These are phyloP conservation scores for Teratosphaeriaceae sp. DNA, from an alignment of 2,329 filamentous ascomycete genomes.

Conservation along the genomic window DNA sequence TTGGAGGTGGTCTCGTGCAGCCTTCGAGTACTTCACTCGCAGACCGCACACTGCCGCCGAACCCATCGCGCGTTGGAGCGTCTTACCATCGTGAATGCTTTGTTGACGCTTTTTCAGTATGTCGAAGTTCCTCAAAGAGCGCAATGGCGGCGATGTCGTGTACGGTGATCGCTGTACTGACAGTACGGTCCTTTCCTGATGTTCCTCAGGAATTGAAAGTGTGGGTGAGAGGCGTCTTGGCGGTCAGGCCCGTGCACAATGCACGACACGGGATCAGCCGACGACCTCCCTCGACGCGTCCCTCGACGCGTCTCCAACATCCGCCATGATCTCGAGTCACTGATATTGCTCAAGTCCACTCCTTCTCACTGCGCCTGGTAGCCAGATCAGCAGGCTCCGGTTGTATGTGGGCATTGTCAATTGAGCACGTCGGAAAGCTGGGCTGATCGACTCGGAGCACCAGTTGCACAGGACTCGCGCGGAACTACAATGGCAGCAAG, in stretches of 20 bases:
- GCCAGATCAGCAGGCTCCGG: too few species aligned
- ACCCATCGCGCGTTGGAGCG: not conserved
- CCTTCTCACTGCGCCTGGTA: not conserved
- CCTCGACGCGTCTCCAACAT: not conserved
- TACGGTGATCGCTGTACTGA: conserved; percentile 1
- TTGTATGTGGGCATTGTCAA: too few species aligned
- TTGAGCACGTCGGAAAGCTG: too few species aligned
- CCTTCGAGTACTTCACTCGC: conserved; percentile 3
- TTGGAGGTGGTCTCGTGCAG: conserved; percentile 7
- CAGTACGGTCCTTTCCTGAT: not conserved
- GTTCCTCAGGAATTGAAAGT: conserved; percentile 1
- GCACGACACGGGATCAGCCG: too few species aligned
- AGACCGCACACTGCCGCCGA: not conserved
- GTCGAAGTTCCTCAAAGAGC: conserved; percentile 24
- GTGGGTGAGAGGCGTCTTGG: conserved; percentile 1
- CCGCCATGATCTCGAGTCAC: too few species aligned
- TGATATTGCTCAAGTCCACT: not conserved
- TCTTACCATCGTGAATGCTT: conserved; percentile 24
- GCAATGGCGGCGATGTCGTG: conserved; percentile 2
- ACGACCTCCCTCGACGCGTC: not conserved
- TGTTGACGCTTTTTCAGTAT: conserved; percentile 18
- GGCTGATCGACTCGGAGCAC: too few species aligned
- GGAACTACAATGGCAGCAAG: too few species aligned
- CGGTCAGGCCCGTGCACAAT: too few species aligned
- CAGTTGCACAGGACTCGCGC: too few species aligned